A percentile compares a stretch with the other conserved stretches of the same genome.
phyloP scores from a whole-genome alignment of 164 flowering plant genomes.

The Piper betle region DNA sequence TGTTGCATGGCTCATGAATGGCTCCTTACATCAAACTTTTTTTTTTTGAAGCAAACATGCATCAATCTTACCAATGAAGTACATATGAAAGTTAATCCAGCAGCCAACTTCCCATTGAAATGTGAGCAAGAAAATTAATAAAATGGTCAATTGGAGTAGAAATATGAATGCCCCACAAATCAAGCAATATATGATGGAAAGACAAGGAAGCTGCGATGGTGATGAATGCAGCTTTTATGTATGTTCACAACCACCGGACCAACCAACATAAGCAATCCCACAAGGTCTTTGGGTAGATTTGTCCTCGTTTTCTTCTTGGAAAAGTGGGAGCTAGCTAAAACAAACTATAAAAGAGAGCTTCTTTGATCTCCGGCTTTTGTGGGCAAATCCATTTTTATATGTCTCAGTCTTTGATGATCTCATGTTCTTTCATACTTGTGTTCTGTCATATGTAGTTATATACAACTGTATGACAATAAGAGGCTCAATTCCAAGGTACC shows the following conservation, averaged over 20 bases:
- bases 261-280: constrained; percentile 3
- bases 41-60: too few species aligned
- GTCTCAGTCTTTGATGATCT: too few species aligned
- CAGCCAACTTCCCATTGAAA: background rate
- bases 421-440: too few species aligned
- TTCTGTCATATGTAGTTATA: too few species aligned
- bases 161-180: constrained; percentile 5
- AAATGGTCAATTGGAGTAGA: background rate
- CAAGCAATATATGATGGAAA: constrained; percentile 6
- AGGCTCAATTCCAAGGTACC: too few species aligned
- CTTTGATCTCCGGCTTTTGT: background rate
- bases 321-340: background rate
- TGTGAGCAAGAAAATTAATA: too few species aligned
- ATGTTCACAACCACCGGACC: background rate
- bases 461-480: too few species aligned
- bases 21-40: too few species aligned
- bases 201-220: constrained; percentile 4
- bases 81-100: background rate
- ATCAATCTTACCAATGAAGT: background rate
- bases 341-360: constrained; percentile 2
- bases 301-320: background rate
- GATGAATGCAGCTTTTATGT: constrained; percentile 1
- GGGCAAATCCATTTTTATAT: too few species aligned
- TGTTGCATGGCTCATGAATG: too few species aligned
- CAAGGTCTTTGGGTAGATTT: constrained; percentile 1